Conservation (phyloP, 371 early-diverging fungal genomes). For the Mortierella sp. region DNA sequence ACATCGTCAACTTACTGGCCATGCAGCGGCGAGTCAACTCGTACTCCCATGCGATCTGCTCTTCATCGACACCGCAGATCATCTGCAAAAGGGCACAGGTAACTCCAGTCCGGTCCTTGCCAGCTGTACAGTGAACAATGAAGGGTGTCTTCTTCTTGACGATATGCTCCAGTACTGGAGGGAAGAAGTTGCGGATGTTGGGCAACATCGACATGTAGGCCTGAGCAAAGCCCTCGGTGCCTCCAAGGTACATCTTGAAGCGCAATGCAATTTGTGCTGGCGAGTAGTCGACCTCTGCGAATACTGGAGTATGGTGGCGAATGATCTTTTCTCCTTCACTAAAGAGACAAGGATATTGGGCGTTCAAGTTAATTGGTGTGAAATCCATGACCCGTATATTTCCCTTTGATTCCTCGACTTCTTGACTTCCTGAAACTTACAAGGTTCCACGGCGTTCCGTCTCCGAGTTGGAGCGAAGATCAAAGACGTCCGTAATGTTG, state of each 20-base stretch:
- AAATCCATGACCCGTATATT: background rate
- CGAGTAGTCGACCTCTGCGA: conserved; percentile 70
- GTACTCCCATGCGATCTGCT: conserved; percentile 85
- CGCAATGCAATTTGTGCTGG: conserved; percentile 72
- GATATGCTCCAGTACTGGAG: conserved; percentile 68
- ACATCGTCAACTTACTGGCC: conserved; percentile 39
- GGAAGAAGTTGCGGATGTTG: conserved; percentile 64
- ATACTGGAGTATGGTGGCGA: conserved; percentile 68
- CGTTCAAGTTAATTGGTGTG: background rate
- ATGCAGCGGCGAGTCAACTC: conserved; percentile 65
- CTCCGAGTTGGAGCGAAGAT: conserved; percentile 70
- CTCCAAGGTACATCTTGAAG: conserved; percentile 72
- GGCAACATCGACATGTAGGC: conserved; percentile 70
- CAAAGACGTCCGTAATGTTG: conserved; percentile 67
- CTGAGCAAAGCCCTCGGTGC: conserved; percentile 69
- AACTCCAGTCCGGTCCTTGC: conserved; percentile 93
- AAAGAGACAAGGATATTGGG: background rate
- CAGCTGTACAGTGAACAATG: conserved; percentile 90
- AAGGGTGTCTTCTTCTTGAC: conserved; percentile 73
- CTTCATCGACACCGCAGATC: conserved; percentile 80
- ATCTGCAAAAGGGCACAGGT: conserved; percentile 79
- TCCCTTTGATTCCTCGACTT: too few species aligned
- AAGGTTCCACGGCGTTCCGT: conserved; percentile 63
- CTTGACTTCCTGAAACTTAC: conserved; percentile 33
- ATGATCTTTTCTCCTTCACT: conserved; percentile 49